phyloP scores from a whole-genome alignment of 2,329 filamentous ascomycete genomes.

The Claviceps spartinae region DNA sequence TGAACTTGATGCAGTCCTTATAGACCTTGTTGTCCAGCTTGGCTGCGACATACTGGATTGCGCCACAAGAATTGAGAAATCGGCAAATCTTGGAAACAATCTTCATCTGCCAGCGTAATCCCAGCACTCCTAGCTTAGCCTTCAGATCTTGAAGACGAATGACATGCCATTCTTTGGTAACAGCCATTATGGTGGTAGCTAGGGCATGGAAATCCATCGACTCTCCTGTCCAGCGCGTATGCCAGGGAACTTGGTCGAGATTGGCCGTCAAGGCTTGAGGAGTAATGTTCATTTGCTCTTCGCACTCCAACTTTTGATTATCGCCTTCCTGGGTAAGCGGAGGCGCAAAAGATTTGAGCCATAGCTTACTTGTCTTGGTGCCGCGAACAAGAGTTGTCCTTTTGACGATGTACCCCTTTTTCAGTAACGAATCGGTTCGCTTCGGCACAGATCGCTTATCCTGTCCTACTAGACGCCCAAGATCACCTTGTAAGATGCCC shows the following conservation, averaged over 20 bases:
- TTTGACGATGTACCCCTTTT: conserved; percentile 50
- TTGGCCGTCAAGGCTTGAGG: conserved; percentile 26
- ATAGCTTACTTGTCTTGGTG: conserved; percentile 49
- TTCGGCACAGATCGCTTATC: conserved; percentile 52
- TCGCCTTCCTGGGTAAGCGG: conserved; percentile 23
- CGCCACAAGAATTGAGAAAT: conserved; percentile 41
- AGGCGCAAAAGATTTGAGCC: conserved; percentile 42
- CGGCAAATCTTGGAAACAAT: conserved; percentile 44
- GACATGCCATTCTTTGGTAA: conserved; percentile 43
- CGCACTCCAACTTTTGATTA: conserved; percentile 12
- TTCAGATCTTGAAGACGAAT: conserved; percentile 46
- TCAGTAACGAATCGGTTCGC: conserved; percentile 43
- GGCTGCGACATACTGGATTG: conserved; percentile 43
- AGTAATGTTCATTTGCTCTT: conserved; percentile 25
- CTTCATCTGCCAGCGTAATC: conserved; percentile 46
- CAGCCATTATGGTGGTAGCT: conserved; percentile 42
- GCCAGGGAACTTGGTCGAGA: conserved; percentile 42
- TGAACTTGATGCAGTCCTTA: conserved; percentile 48
- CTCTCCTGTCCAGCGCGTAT: conserved; percentile 40
- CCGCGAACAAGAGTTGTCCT: conserved; percentile 43
- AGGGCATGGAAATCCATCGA: conserved; percentile 45
- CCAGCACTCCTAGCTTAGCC: conserved; percentile 40
- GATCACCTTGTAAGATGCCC: conserved; percentile 47
- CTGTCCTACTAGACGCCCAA: conserved; percentile 43
- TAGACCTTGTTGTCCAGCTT: conserved; percentile 39